Evolutionary conservation across 2,329 filamentous ascomycete genomes (phyloP).

Genomic region (Boeremia lycopersici): DNA sequence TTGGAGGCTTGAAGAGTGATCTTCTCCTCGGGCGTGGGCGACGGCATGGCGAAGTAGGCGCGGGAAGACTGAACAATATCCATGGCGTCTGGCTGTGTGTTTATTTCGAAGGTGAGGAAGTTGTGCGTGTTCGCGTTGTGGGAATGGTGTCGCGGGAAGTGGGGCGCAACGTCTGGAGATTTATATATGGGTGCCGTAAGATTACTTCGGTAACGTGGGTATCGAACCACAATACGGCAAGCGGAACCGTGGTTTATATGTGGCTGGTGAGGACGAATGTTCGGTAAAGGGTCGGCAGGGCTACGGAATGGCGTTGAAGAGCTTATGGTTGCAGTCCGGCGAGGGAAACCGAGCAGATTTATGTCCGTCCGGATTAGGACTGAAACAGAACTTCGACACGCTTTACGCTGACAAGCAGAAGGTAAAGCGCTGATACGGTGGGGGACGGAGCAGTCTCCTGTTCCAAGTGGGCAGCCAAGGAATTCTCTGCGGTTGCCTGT

Average conservation of each 20-base stretch:
- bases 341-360: conserved; percentile 15
- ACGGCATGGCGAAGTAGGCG: conserved; percentile 42
- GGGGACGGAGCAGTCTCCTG: conserved; percentile 10
- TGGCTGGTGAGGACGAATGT: conserved; percentile 3
- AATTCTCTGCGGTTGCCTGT: conserved; percentile 10
- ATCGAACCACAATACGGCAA: conserved; percentile 3
- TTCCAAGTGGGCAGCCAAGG: conserved; percentile 24
- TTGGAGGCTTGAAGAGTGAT: conserved; percentile 43
- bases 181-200: conserved; percentile 19
- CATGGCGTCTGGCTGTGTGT: conserved; percentile 24
- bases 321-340: conserved; percentile 15
- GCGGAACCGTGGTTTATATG: conserved; percentile 10
- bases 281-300: conserved; percentile 20
- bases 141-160: conserved; percentile 17
- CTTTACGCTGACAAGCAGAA: conserved; percentile 16
- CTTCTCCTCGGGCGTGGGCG: conserved; percentile 37
- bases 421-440: conserved; percentile 14
- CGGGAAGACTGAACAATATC: conserved; percentile 41
- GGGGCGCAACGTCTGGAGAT: conserved; percentile 15
- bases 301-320: conserved; percentile 14
- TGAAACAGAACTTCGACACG: conserved; percentile 19
- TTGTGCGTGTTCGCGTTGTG: conserved; percentile 17
- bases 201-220: conserved; percentile 6
- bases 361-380: conserved; percentile 14
- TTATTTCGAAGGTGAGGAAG: conserved; percentile 15